Conservation (phyloP, 192 early-diverging fungal genomes). For the Gryganskiella cystojenkinii region DNA sequence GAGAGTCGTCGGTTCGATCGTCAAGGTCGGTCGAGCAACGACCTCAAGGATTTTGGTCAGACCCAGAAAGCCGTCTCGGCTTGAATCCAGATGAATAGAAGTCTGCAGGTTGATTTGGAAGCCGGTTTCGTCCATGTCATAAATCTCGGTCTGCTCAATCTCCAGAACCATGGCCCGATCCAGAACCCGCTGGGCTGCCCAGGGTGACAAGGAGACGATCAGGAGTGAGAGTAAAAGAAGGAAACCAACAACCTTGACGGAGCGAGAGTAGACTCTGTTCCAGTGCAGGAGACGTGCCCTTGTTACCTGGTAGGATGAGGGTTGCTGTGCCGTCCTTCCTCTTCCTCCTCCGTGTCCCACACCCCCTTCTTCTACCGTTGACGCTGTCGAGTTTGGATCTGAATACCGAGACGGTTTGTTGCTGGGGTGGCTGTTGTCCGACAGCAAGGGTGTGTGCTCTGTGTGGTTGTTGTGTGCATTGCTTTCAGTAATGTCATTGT, state of each 20-base stretch:
- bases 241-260: conserved; percentile 3
- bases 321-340: no score
- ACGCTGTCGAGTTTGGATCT: no score
- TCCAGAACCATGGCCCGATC: conserved; percentile 38
- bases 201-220: conserved; percentile 4
- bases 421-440: neutral
- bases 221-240: conserved; percentile 14
- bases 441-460: no score
- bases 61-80: conserved; percentile 35
- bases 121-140: conserved; percentile 40
- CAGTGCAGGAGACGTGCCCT: conserved; percentile 18
- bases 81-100: conserved; percentile 19
- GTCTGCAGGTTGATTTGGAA: conserved; percentile 40
- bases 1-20: conserved; percentile 23
- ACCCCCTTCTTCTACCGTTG: no score
- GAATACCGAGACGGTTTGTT: neutral
- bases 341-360: neutral
- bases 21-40: conserved; percentile 23
- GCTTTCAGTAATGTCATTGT: neutral
- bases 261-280: conserved; percentile 3
- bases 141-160: conserved; percentile 33
- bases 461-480: neutral
- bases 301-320: neutral
- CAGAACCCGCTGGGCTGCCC: conserved; percentile 33
- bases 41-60: conserved; percentile 12